phyloP scores from a whole-genome alignment of 2,329 filamentous ascomycete genomes.

The Fusarium xylarioides region DNA sequence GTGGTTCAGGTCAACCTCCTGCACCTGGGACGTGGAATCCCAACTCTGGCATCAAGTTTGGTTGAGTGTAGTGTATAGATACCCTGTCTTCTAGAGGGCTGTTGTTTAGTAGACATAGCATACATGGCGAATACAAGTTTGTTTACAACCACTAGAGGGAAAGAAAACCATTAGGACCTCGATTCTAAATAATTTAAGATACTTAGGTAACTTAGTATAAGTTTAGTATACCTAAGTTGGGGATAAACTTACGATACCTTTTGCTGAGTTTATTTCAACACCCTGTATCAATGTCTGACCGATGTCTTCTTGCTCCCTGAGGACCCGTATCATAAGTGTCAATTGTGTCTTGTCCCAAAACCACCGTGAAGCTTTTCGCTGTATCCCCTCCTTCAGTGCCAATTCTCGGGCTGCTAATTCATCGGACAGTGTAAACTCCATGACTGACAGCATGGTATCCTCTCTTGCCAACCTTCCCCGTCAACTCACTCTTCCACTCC shows the following conservation, averaged over 20 bases:
- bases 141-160: background rate
- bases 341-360: background rate
- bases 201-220: background rate
- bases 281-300: background rate
- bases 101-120: background rate
- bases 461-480: conserved; percentile 51
- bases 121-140: conserved; percentile 8
- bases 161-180: background rate
- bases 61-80: conserved; percentile 41
- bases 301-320: background rate
- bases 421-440: conserved; percentile 54
- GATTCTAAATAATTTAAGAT: rapidly evolving
- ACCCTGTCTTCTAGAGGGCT: background rate
- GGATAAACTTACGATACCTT: background rate
- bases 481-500: conserved; percentile 53
- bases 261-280: background rate
- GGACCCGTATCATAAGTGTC: background rate
- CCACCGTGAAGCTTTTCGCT: background rate
- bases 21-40: conserved; percentile 66
- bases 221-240: background rate
- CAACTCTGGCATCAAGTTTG: conserved; percentile 65
- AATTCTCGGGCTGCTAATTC: background rate
- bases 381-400: too few species aligned
- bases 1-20: conserved; percentile 39
- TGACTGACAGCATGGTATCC: conserved; percentile 56